These are phyloP conservation scores for Cornus suecica DNA, from an alignment of 148 eudicot species.

Conservation along the genomic window DNA sequence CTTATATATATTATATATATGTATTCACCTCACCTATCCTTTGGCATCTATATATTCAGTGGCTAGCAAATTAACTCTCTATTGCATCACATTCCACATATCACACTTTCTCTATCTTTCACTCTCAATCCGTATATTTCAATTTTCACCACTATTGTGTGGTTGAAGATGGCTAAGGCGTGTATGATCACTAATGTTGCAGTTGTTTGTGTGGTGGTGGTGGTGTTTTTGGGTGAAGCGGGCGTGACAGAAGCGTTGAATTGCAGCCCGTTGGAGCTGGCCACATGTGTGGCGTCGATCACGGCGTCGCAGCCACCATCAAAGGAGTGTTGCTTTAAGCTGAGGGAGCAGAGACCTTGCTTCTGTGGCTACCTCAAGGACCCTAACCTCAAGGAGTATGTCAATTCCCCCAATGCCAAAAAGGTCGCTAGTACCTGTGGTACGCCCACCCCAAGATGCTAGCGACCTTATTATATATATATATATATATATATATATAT, in stretches of 20 bases:
- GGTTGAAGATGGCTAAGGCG: background rate
- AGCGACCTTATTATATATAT: background rate
- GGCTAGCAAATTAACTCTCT: no score
- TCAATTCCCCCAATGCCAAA: constrained; percentile 27
- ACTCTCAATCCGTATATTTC: no score
- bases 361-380: constrained; percentile 28
- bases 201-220: constrained; percentile 9
- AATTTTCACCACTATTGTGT: no score
- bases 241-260: constrained; percentile 18
- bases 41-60: no score
- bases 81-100: no score
- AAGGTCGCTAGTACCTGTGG: constrained; percentile 26
- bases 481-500: no score
- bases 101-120: no score
- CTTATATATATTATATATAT: no score
- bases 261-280: constrained; percentile 22
- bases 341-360: constrained; percentile 36
- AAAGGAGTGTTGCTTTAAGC: constrained; percentile 28
- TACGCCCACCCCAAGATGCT: constrained; percentile 26
- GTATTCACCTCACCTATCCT: no score
- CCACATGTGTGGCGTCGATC: constrained; percentile 27
- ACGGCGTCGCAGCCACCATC: constrained; percentile 21
- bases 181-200: background rate
- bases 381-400: constrained; percentile 25
- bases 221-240: constrained; percentile 8